Evolutionary conservation across 1,284 basidiomycete species (phyloP), one percentile per base, ranked within the genome.

Genomic region (Apiotrichum siamense): DNA sequence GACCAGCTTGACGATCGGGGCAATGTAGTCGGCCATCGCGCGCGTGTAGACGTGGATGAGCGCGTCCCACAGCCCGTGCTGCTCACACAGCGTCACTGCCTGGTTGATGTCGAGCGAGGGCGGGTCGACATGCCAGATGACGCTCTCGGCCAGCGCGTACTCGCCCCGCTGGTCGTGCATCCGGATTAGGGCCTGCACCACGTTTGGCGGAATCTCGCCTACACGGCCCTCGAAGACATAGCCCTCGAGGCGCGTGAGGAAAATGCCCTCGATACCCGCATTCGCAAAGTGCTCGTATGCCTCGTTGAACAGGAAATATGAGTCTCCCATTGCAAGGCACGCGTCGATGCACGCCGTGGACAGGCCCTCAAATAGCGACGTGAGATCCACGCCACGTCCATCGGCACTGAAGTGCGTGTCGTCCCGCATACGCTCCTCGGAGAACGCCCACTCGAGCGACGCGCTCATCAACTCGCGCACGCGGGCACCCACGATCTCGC

Each of bases 81-180:
- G 79, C 64, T 89, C 84, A 66, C 96, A 98, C 4, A 99, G 77
- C 17, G 75, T 80, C 55, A 97, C 85, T 1, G 87, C 86, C 72
- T 97, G 96, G 66, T 98, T 88, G 69, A 97, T 85, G 66, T 99
- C 96, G 52, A 99, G 77, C 61, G 85, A 88, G 15, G 81, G 77
- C 0, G 94, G 91, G 60, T 97, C 88, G 53, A 97, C 89, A 68
- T 96, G 90, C 88, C 92, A 97, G 49, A 99, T 94, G 52, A 98
- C 78, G 35, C 82, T 80, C 69, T 98, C 92, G 1, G 88, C 88
- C 3, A 83, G 77, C 44, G 87, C 86, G 20, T 85, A 84, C 49
- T 85, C 82, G 6, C 78, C 77, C 35, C 83, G 79, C 32, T 85
- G 81, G 45, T 86, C 85, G 61, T 96, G 87, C 52, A 88, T 77